Conservation (phyloP, 352 stramenopile genomes). For the Pseudoperonospora humuli region DNA sequence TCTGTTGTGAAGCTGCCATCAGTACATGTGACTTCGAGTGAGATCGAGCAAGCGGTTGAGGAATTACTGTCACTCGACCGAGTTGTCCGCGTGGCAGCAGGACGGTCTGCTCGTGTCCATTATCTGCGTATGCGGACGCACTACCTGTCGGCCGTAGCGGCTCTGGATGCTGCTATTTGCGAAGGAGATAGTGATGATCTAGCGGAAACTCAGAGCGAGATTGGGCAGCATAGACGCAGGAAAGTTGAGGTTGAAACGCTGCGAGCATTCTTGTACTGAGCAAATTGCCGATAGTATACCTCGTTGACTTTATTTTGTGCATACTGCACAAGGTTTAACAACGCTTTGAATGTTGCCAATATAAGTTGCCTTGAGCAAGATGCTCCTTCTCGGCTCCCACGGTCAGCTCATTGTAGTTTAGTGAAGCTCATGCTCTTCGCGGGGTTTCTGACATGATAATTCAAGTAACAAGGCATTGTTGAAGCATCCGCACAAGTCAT, state of each 20-base stretch:
- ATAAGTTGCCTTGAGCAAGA: too few species aligned
- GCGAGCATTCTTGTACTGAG: slow-evolving; percentile 53
- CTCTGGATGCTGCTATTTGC: slow-evolving; percentile 55
- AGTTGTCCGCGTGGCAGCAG: slow-evolving; percentile 44
- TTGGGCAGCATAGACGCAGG: slow-evolving; percentile 43
- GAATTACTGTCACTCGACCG: slow-evolving; percentile 39
- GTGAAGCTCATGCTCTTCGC: too few species aligned
- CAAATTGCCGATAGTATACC: too few species aligned
- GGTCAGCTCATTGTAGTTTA: too few species aligned
- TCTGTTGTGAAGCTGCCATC: slow-evolving; percentile 30
- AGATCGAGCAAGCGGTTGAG: slow-evolving; percentile 48
- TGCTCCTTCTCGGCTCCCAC: too few species aligned
- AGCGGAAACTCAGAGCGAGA: slow-evolving; percentile 40
- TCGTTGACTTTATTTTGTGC: too few species aligned
- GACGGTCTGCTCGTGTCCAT: slow-evolving; percentile 42
- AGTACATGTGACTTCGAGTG: slow-evolving; percentile 41
- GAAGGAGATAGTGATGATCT: slow-evolving; percentile 49
- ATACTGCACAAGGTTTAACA: too few species aligned
- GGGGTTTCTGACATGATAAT: too few species aligned
- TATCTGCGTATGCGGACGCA: slow-evolving; percentile 61
- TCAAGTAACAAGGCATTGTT: too few species aligned
- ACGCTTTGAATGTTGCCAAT: too few species aligned
- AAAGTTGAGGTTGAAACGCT: slow-evolving; percentile 54
- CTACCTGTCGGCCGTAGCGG: slow-evolving; percentile 54
- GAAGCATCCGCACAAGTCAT: too few species aligned